Conservation (phyloP, 75 land plant genomes). For the Isoetes taiwanensis region DNA sequence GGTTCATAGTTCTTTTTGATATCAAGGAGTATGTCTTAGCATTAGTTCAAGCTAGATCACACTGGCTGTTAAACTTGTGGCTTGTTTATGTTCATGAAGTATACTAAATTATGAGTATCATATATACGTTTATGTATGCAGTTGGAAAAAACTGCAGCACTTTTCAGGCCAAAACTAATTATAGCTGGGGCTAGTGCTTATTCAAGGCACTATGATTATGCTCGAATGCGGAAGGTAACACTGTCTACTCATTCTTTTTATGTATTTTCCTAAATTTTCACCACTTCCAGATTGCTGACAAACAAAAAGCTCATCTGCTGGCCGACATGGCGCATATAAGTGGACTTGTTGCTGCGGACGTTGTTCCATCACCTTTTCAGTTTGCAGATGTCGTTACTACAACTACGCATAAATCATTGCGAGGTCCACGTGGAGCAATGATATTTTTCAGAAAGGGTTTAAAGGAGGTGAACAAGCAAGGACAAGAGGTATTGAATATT, state of each 20-base stretch:
- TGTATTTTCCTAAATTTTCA: not conserved
- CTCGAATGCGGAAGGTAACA: conserved; percentile 49
- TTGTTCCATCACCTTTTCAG: conserved; percentile 86
- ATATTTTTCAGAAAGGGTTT: conserved; percentile 89
- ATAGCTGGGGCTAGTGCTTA: conserved; percentile 88
- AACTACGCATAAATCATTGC: conserved; percentile 88
- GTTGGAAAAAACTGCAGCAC: conserved; percentile 62
- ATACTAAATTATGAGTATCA: not conserved
- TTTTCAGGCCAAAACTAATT: conserved; percentile 71
- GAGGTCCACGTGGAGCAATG: conserved; percentile 98
- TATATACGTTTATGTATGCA: conserved; percentile 8
- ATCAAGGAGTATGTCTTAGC: not conserved
- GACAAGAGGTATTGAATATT: conserved; percentile 47
- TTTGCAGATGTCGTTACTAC: conserved; percentile 88
- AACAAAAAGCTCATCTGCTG: conserved; percentile 69
- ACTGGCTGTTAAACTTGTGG: no score
- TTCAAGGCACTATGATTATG: conserved; percentile 78
- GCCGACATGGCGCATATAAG: conserved; percentile 98
- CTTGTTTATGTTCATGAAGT: no score
- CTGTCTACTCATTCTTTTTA: not conserved
- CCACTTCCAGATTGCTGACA: conserved; percentile 69
- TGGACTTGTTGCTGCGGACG: conserved; percentile 89
- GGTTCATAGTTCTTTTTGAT: not conserved
- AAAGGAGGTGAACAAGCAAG: conserved; percentile 80
- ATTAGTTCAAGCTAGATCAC: no score